Evolutionary conservation across 2,329 filamentous ascomycete genomes (phyloP), one percentile per base, ranked within the genome.

Genomic region (Pezizomycotina sp.): DNA sequence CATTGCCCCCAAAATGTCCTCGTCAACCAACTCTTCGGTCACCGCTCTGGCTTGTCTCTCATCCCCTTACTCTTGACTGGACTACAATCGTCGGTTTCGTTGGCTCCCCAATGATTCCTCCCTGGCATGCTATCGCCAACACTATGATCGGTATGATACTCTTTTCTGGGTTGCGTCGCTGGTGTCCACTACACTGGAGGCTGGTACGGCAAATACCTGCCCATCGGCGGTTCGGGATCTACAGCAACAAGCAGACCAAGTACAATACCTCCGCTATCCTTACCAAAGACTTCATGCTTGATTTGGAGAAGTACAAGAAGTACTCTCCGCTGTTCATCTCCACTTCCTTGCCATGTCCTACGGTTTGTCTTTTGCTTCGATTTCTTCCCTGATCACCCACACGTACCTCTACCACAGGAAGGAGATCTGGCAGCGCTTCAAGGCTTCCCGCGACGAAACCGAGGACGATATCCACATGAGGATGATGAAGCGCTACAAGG

Each of bases 11-110:
- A 62, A 79, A 79, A 69, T 41, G 61, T 69, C 0, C 58, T 78
- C 6, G 56, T 82, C 24, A 83, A 82, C 47, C 76, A 82, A 52
- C 51, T 82, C 1, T 82, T 82, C 47, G 77, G 77, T 2, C 74
- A 73, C 1, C 63, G 62, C 30, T 75, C 71, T 0, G 77, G 77
- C 0, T 46, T 82, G 3, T 77, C 71, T 0, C 51, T 82, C 18
- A 57, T 81, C 4, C 76, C 77, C 69, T 82, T 20, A 80, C 75
- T 0, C 79, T 82, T 50, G 77, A 82, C 59, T 81, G 77, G 75
- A 75, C 73, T 4, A 73, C 79, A 48, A 65, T 80, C 34, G 65
- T 72, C 3, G 77, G 74, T 29, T 81, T 69, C 43, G 62, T 77
- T 33, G 68, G 69, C 19, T 77, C 71, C 6, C 76, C 75, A 13